Conservation (phyloP, 805 yeast genomes). For the Grigorovia humatica region DNA sequence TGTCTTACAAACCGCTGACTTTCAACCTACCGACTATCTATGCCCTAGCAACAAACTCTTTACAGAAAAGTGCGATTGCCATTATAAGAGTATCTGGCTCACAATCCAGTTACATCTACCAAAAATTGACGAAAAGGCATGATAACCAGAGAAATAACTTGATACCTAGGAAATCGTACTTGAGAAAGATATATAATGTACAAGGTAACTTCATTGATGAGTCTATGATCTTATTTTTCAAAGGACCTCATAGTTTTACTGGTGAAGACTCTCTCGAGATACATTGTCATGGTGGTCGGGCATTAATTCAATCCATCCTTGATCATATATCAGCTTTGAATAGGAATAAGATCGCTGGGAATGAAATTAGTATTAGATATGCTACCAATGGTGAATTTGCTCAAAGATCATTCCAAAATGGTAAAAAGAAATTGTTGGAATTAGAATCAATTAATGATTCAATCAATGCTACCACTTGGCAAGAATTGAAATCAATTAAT, state of each 20-base stretch:
- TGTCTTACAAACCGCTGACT: not conserved
- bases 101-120: constrained; percentile 37
- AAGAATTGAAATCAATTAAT: constrained; percentile 66
- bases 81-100: constrained; percentile 79
- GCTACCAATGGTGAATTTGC: constrained; percentile 96
- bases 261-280: constrained; percentile 87
- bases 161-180: constrained; percentile 42
- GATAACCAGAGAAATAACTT: constrained; percentile 33
- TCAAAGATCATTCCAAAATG: constrained; percentile 73
- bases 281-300: constrained; percentile 92
- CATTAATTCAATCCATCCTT: constrained; percentile 42
- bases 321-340: constrained; percentile 39
- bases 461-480: constrained; percentile 90
- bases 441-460: constrained; percentile 82
- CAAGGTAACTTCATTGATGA: constrained; percentile 49
- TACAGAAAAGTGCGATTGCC: constrained; percentile 70
- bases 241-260: constrained; percentile 71
- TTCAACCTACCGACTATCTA: constrained; percentile 46
- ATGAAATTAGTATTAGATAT: constrained; percentile 43
- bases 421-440: constrained; percentile 75
- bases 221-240: constrained; percentile 59
- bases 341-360: constrained; percentile 36
- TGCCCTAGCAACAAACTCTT: constrained; percentile 79
- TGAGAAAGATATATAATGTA: constrained; percentile 42
- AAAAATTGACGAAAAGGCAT: constrained; percentile 33